Evolutionary conservation across 2,329 filamentous ascomycete genomes (phyloP).

Genomic region (Pseudofabraea citricarpa): DNA sequence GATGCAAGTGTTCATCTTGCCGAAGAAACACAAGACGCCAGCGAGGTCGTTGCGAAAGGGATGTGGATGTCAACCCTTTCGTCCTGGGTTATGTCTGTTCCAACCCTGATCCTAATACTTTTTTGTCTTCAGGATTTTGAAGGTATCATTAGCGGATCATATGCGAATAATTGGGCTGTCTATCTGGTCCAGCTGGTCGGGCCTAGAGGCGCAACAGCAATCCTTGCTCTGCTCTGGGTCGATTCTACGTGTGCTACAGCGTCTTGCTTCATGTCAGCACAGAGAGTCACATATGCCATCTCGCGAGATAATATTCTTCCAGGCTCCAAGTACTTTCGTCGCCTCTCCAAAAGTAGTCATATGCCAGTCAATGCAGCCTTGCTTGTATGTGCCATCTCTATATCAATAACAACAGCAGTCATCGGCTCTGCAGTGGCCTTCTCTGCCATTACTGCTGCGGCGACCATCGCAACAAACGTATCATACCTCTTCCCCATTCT

Average conservation of each 20-base stretch:
- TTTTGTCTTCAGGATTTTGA: slow-evolving; percentile 37
- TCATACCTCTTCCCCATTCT: slow-evolving; percentile 34
- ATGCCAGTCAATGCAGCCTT: slow-evolving; percentile 32
- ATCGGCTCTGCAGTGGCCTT: slow-evolving; percentile 34
- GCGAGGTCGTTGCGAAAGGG: slow-evolving; percentile 31
- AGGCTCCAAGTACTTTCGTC: slow-evolving; percentile 29
- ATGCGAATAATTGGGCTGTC: slow-evolving; percentile 35
- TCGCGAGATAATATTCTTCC: slow-evolving; percentile 34
- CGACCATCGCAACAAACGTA: slow-evolving; percentile 33
- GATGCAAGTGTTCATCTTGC: slow-evolving; percentile 32
- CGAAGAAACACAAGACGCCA: slow-evolving; percentile 33
- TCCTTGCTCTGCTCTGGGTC: slow-evolving; percentile 32
- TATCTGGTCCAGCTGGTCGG: slow-evolving; percentile 34
- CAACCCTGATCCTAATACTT: slow-evolving; percentile 33
- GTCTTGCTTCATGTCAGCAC: slow-evolving; percentile 33
- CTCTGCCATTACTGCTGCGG: slow-evolving; percentile 32
- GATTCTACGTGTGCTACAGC: slow-evolving; percentile 33
- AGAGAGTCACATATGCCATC: slow-evolving; percentile 35
- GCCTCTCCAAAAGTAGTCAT: slow-evolving; percentile 24
- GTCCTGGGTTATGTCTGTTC: slow-evolving; percentile 32
- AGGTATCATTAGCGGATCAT: slow-evolving; percentile 29
- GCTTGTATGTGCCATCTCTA: slow-evolving; percentile 27
- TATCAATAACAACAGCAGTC: slow-evolving; percentile 31
- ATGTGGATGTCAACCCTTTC: slow-evolving; percentile 34
- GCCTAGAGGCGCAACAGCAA: slow-evolving; percentile 28